phyloP scores from a whole-genome alignment of 176 grass and related monocot genomes.

The Zizania latifolia region DNA sequence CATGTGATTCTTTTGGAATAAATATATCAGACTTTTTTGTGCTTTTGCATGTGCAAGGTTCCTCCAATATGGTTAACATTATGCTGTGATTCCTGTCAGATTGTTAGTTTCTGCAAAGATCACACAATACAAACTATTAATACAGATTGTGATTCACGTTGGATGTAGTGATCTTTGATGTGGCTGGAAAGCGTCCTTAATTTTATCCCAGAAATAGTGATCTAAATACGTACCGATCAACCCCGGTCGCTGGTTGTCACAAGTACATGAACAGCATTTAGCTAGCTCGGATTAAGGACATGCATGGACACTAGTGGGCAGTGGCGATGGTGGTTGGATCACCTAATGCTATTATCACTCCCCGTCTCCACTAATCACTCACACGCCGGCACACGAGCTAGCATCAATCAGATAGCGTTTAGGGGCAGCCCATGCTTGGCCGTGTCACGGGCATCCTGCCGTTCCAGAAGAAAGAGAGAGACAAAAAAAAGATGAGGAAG shows the following conservation, averaged over 20 bases:
- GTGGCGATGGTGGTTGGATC: conserved; percentile 5
- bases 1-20: not conserved
- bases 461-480: not conserved
- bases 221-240: not conserved
- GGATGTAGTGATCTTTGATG: not conserved
- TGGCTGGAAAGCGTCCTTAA: not conserved
- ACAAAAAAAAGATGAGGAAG: not conserved
- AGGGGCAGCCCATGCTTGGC: not conserved
- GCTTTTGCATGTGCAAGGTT: not conserved
- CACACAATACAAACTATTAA: no score
- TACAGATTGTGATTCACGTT: not conserved
- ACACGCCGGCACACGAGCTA: not conserved
- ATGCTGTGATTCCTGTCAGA: not conserved
- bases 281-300: not conserved
- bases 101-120: no score
- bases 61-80: not conserved
- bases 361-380: not conserved
- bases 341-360: not conserved
- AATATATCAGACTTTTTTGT: not conserved
- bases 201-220: not conserved
- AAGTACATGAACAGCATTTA: not conserved
- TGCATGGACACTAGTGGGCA: not conserved
- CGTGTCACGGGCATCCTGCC: not conserved
- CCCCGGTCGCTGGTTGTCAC: not conserved
- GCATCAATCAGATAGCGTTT: not conserved